Conservation (phyloP, 305 asterid species). For the Solanum hybrid region DNA sequence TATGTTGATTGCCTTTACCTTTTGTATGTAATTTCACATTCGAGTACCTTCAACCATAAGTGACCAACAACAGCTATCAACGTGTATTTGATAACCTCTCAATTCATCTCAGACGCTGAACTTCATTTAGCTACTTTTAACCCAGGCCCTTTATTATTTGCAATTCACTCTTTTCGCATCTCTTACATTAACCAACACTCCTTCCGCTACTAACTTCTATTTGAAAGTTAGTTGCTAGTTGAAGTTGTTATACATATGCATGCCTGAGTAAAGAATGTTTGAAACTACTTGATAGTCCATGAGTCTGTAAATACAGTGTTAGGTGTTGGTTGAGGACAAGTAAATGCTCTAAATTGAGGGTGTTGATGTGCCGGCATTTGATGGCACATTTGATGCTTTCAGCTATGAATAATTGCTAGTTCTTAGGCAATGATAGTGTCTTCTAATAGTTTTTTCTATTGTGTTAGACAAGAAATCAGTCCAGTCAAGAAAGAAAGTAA, state of each 20-base stretch:
- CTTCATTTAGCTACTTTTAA: neutral
- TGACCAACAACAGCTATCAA: neutral
- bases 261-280: neutral
- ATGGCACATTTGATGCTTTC: neutral
- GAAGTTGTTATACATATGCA: neutral
- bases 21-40: too few species aligned
- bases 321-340: neutral
- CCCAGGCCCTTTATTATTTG: neutral
- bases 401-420: neutral
- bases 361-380: neutral
- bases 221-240: neutral
- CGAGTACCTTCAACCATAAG: neutral
- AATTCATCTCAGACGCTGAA: neutral
- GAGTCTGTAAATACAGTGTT: neutral
- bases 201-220: neutral
- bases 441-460: neutral
- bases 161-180: neutral
- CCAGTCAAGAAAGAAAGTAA: neutral
- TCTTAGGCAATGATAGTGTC: neutral
- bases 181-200: neutral
- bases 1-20: too few species aligned
- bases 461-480: neutral
- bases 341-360: neutral
- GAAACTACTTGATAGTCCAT: neutral
- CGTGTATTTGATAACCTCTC: neutral